Evolutionary conservation across 768 basidiomycete genomes (phyloP), one percentile per base, ranked within the genome.

Genomic region (Tubosaeta sp.): DNA sequence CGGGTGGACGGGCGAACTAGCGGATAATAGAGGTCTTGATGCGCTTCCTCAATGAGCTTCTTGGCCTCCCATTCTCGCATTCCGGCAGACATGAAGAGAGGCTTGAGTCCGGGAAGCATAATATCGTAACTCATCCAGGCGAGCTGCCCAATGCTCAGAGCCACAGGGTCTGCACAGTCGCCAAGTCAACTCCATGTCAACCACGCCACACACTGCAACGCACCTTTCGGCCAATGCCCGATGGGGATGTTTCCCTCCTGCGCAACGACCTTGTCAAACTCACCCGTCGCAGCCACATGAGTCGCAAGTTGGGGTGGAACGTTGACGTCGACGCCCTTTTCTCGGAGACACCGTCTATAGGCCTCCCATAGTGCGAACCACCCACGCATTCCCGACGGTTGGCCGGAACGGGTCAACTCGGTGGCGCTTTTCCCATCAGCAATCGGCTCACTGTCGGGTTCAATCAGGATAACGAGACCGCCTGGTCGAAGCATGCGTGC

Each of bases 71-170:
- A 73, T 41, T 80, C 78, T 22, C 77, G 69, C 46, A 84, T 68
- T 6, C 78, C 82, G 42, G 72, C 67, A 38, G 73, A 71, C 43
- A 84, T 65, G 61, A 86, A 78, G 35, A 84, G 71, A 13, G 83
- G 82, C 47, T 76, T 78, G 53, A 87, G 64, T 4, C 83, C 81
- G 29, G 82, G 82, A 32, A 87, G 70, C 54, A 86, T 74, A 21
- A 79, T 72, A 56, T 87, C 86, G 58, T 80, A 81, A 54, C 81
- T 79, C 81, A 86, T 80, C 86, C 86, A 87, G 35, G 84, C 82
- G 19, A 87, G 67, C 58, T 87, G 83, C 7, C 83, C 85, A 44
- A 84, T 76, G 21, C 82, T 84, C 31, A 86, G 73, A 31, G 78
- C 72, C 46, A 76, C 69, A 8, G 74, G 72, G 65, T 86, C 85